Evolutionary conservation across 140 eudicot species (phyloP), one percentile per base, ranked within the genome.

Genomic region (Anethum foeniculum): DNA sequence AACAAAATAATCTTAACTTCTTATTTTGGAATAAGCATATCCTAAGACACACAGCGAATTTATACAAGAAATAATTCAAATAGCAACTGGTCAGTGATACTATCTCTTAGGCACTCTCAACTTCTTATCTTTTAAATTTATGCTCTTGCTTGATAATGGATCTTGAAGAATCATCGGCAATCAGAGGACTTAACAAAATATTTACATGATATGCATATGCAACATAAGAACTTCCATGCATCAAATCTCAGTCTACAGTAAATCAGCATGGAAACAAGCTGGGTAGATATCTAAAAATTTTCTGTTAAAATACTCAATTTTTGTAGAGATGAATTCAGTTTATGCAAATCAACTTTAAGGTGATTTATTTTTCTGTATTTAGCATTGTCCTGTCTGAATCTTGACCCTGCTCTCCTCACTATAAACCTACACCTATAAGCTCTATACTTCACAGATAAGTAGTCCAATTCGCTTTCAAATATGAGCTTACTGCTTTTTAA

Each of bases 401-500:
- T 9, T 74, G 36, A 74, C 21, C 3, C 28, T 41, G 32, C 18
- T 11, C 49, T 43, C 9, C 54, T 41, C 25, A 73, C 44, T 30
- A 11, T 14, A 68, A 32, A 12, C 44, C 43, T 68, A 68, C 46
- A 25, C 16, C 27, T 43, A 15, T n/a, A 28, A 8, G 19, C 16
- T 43, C 23, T 44, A 46, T 27, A 27, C 32, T 75, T 30, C 64
- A 76, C 79, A 47, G 14, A 25, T n/a, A 75, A 46, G 23, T 44
- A n/a, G 21, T 47, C 41, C 43, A 27, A 47, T n/a, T n/a, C 49
- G 44, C 28, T 15, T 65, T 64, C 18, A 43, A 38, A 74, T 25
- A 41, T 43, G 64, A 83, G 81, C 96, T 83, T 88, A 92, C 97
- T 83, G 86, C 80, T 87, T 92, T 88, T 90, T 92, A 83, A 95